A percentile compares a stretch with the other conserved stretches of the same genome.
Conservation (phyloP, 495 filamentous ascomycete genomes). For the Penicillium cosmopolitanum region DNA sequence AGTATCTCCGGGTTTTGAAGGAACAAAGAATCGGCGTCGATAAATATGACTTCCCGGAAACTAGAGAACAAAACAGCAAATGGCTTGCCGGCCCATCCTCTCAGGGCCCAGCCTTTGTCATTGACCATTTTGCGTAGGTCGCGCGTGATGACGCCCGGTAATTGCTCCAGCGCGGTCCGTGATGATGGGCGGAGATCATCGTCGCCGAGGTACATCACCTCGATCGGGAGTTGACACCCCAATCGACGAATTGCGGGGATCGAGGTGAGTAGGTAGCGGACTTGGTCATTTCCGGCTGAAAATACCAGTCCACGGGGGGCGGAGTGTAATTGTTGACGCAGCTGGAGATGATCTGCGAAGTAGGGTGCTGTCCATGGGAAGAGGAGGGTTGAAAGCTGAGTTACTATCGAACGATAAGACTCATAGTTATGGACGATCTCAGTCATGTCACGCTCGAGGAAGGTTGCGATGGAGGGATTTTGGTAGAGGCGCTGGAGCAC, state of each 20-base stretch:
- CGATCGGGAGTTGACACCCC: conserved; percentile 39
- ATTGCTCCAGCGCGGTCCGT: conserved; percentile 18
- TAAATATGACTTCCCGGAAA: conserved; percentile 54
- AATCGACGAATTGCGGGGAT: conserved; percentile 35
- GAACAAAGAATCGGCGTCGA: conserved; percentile 53
- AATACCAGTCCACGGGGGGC: conserved; percentile 32
- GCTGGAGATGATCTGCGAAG: conserved; percentile 32
- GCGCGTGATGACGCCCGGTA: conserved; percentile 25
- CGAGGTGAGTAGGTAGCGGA: conserved; percentile 34
- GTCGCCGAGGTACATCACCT: conserved; percentile 44
- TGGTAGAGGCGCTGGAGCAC: conserved; percentile 11
- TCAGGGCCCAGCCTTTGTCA: conserved; percentile 26
- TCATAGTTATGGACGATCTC: conserved; percentile 33
- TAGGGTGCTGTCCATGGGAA: conserved; percentile 41
- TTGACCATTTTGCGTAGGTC: conserved; percentile 27
- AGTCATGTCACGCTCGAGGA: background rate
- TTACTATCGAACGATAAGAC: conserved; percentile 28
- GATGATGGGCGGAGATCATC: conserved; percentile 30
- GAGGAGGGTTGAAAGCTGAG: conserved; percentile 23
- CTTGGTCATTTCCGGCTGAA: conserved; percentile 35
- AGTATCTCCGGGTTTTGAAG: conserved; percentile 43
- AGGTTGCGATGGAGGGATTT: conserved; percentile 6
- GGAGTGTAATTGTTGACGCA: conserved; percentile 29
- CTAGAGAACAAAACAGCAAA: conserved; percentile 52
- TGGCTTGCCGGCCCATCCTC: conserved; percentile 40